A percentile compares a stretch with the other conserved stretches of the same genome.
phyloP scores from a whole-genome alignment of 305 asterid species.

The Solanum hybrid region DNA sequence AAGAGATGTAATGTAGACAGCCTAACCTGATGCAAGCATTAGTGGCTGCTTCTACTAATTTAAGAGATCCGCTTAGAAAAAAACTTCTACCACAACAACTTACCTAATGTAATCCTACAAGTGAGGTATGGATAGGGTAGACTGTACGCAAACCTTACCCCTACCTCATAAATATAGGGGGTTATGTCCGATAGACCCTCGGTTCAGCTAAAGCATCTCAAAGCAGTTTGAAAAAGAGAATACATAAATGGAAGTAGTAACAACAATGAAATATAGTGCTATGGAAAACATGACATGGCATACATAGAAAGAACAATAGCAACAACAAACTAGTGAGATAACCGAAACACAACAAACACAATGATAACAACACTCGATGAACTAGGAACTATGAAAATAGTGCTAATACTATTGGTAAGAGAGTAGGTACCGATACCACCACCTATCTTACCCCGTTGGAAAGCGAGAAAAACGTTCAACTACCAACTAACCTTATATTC shows the following conservation, averaged over 20 bases:
- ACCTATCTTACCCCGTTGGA: not conserved
- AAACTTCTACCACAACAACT: not conserved
- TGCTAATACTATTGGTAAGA: not conserved
- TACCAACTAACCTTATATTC: not conserved
- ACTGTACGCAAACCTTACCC: not conserved
- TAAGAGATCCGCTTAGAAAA: not conserved
- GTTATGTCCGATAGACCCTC: not conserved
- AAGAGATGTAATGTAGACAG: not conserved
- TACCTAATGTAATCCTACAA: not conserved
- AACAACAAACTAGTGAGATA: not conserved
- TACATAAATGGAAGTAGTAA: not conserved
- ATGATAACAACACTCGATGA: not conserved
- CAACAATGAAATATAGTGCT: not conserved
- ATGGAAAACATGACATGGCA: not conserved
- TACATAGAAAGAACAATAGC: not conserved
- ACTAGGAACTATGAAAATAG: not conserved
- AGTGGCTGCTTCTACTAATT: not conserved
- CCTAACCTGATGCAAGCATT: not conserved
- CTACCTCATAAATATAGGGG: not conserved
- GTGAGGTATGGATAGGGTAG: not conserved
- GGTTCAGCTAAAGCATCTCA: not conserved
- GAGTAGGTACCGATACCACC: not conserved
- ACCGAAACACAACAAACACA: not conserved
- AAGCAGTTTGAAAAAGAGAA: not conserved
- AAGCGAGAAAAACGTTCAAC: not conserved